Evolutionary conservation across 23 red algal genomes (phyloP), one percentile per base, ranked within the genome.

Genomic region (Gracilaria gracilis): DNA sequence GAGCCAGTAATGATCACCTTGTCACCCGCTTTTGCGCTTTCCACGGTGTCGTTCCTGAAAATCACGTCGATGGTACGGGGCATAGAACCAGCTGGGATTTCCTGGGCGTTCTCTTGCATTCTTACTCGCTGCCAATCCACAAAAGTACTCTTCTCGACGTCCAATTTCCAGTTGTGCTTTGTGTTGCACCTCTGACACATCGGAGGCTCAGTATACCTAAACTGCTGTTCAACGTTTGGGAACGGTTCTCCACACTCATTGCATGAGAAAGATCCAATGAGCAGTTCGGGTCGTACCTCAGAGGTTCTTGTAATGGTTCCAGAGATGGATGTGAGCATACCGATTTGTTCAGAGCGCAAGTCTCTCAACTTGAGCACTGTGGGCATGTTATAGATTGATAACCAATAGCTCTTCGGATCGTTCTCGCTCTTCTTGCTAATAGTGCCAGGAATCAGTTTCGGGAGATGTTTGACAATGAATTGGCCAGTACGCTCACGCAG

Each of bases 51-150:
- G 77, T 96, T 93, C 47, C 97, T 91, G n/a, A 99, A 84, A 35
- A 99, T 96, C 49, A 99, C 97, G 38, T 99, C 97, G 40, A 99
- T 80, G 0, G 97, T 95, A 32, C 97, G 89, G 0, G 97, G 97
- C 97, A 99, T 94, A 11, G 97, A 95, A 75, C 97, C 97, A 27
- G 97, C 90, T 12, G 97, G 97, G 84, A 99, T 99, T 85, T 99
- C 97, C 17, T 90, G 82, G 17, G 97, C 87, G 36, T 95, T 91
- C 75, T 99, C 97, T 61, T 99, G 97, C 2, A 99, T 33, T 27
- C 94, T 91, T 4, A 99, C 83, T 24, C 94, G 61, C 66, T 99
- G 97, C 97, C 97, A 99, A 67, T 99, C 97, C 29, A 96, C 88
- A 67, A 99, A 99, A 35, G 78, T 81, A 24, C 89, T 94, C 49